phyloP scores from a whole-genome alignment of 805 yeast species.

The Isabelozyma heimii region DNA sequence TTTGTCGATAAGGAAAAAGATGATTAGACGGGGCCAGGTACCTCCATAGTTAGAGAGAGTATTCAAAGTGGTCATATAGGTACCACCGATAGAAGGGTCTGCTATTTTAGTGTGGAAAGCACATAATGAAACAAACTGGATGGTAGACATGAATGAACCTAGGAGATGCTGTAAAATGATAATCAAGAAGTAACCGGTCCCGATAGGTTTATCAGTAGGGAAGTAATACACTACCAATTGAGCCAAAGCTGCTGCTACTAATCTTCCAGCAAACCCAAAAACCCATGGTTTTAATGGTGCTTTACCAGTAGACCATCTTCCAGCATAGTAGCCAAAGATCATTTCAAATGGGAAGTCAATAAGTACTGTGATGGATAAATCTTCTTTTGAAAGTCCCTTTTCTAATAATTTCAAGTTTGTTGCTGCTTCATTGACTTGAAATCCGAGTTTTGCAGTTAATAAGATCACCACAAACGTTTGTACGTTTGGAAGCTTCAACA shows the following conservation, averaged over 20 bases:
- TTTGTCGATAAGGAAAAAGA: conserved; percentile 75
- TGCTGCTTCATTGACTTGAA: conserved; percentile 94
- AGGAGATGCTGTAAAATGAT: conserved; percentile 80
- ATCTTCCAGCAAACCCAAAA: conserved; percentile 78
- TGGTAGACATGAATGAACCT: conserved; percentile 89
- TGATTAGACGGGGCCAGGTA: conserved; percentile 91
- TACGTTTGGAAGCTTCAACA: conserved; percentile 67
- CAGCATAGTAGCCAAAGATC: conserved; percentile 92
- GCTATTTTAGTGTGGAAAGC: conserved; percentile 96
- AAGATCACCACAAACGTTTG: conserved; percentile 73
- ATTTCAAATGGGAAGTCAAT: conserved; percentile 97
- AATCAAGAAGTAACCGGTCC: conserved; percentile 55
- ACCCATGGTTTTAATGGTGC: conserved; percentile 87
- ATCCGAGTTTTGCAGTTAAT: conserved; percentile 81
- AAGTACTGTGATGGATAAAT: conserved; percentile 84
- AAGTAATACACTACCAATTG: conserved; percentile 69
- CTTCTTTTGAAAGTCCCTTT: conserved; percentile 90
- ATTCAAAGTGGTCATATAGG: conserved; percentile 94
- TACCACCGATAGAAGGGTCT: conserved; percentile 94
- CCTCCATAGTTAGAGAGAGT: conserved; percentile 94
- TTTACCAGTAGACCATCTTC: conserved; percentile 84
- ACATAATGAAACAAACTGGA: conserved; percentile 90
- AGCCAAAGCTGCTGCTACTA: conserved; percentile 72
- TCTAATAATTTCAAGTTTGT: conserved; percentile 89
- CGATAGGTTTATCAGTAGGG: conserved; percentile 55